Conservation (phyloP, 2,329 filamentous ascomycete genomes). For the Neoarthrinium moseri region DNA sequence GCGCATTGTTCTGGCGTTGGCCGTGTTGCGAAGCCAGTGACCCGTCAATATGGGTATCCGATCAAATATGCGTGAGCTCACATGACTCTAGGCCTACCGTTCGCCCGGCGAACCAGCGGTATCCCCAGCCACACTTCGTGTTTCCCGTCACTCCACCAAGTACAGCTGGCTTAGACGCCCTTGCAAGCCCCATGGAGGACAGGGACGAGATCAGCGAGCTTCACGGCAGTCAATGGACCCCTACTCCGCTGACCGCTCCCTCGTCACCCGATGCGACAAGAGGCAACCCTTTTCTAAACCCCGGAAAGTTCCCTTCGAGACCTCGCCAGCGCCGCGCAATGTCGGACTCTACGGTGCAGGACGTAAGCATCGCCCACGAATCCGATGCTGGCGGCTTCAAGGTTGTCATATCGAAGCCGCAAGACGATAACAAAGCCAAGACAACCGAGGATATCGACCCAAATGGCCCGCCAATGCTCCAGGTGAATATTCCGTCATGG, state of each 20-base stretch:
- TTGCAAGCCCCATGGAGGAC: constrained; percentile 29
- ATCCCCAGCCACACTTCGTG: constrained; percentile 58
- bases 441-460: constrained; percentile 57
- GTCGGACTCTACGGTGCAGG: constrained; percentile 76
- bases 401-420: constrained; percentile 74
- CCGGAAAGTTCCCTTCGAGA: constrained; percentile 23
- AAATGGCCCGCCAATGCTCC: constrained; percentile 53
- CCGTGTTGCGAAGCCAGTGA: not conserved
- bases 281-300: not conserved
- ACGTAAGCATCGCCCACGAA: constrained; percentile 51
- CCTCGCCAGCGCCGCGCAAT: constrained; percentile 60
- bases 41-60: not conserved
- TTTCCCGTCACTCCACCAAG: constrained; percentile 62
- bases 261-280: constrained; percentile 21
- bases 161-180: constrained; percentile 53
- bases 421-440: constrained; percentile 57
- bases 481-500: constrained; percentile 81
- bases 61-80: constrained; percentile 13
- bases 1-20: not conserved
- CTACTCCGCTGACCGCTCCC: constrained; percentile 30
- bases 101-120: constrained; percentile 60
- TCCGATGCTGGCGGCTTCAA: constrained; percentile 70
- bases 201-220: constrained; percentile 29
- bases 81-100: constrained; percentile 51
- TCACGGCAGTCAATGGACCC: constrained; percentile 41